Evolutionary conservation across 208 protist genomes (phyloP).

Genomic region (Leptomonas seymouri): DNA sequence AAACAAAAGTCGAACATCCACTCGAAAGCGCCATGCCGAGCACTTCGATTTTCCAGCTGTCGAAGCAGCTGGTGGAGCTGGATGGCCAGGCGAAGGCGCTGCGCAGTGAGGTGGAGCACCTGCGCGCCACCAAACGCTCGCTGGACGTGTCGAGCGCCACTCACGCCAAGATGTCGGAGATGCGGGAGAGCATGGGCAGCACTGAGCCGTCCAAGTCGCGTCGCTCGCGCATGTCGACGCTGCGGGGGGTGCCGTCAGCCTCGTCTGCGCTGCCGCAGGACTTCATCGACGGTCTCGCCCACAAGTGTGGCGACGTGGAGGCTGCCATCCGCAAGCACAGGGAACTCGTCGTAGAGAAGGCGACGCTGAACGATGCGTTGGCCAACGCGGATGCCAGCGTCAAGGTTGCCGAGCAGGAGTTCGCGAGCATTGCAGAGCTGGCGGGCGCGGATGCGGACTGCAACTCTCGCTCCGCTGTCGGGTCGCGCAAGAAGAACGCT

Average conservation of each 20-base stretch:
- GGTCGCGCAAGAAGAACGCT: slow-evolving; percentile 37
- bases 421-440: slow-evolving; percentile 33
- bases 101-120: slow-evolving; percentile 59
- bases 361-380: slow-evolving; percentile 26
- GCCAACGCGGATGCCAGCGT: slow-evolving; percentile 23
- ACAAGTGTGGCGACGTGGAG: slow-evolving; percentile 54
- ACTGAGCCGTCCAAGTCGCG: slow-evolving; percentile 19
- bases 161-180: slow-evolving; percentile 28
- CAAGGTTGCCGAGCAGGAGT: slow-evolving; percentile 40
- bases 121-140: slow-evolving; percentile 55
- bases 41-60: slow-evolving; percentile 36
- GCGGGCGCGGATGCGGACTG: slow-evolving; percentile 37
- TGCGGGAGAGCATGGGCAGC: slow-evolving; percentile 35
- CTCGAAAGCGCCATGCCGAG: slow-evolving; percentile 18
- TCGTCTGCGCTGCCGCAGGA: slow-evolving; percentile 45
- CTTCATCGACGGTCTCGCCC: slow-evolving; percentile 52
- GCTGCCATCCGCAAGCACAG: slow-evolving; percentile 31
- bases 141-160: slow-evolving; percentile 40
- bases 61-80: slow-evolving; percentile 52
- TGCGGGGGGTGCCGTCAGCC: slow-evolving; percentile 11
- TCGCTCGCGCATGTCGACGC: slow-evolving; percentile 21
- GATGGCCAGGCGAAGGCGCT: slow-evolving; percentile 62
- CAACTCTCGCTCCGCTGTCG: slow-evolving; percentile 24
- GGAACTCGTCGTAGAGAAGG: slow-evolving; percentile 43
- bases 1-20: too few species aligned